phyloP scores from a whole-genome alignment of 2,329 filamentous ascomycete species.

The Geosmithia putterillii region DNA sequence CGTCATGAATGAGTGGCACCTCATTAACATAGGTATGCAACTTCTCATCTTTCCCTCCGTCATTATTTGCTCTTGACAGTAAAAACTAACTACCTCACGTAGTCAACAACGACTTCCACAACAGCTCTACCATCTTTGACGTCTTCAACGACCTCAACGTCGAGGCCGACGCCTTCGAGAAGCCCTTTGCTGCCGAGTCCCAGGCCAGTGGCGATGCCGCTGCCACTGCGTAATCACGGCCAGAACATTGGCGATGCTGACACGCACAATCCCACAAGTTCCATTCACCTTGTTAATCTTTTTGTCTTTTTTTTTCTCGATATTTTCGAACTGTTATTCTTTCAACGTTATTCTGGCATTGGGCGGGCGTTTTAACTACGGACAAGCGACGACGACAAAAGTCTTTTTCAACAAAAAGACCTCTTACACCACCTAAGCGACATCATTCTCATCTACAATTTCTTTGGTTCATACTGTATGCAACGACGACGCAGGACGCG shows the following conservation, averaged over 20 bases:
- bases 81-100: slow-evolving; percentile 2
- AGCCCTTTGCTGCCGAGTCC: background rate
- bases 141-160: slow-evolving; percentile 70
- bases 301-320: slow-evolving; percentile 3
- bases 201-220: background rate
- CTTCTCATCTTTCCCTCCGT: background rate
- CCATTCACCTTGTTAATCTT: slow-evolving; percentile 2
- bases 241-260: slow-evolving; percentile 3
- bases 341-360: slow-evolving; percentile 6
- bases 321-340: too few relatives aligned
- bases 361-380: slow-evolving; percentile 4
- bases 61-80: background rate
- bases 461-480: background rate
- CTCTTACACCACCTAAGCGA: slow-evolving; percentile 1
- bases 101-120: slow-evolving; percentile 98
- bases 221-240: too few relatives aligned
- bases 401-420: slow-evolving; percentile 16
- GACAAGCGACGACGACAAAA: background rate
- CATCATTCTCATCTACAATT: background rate
- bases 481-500: too few relatives aligned
- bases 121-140: slow-evolving; percentile 68
- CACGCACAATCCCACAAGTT: slow-evolving; percentile 2
- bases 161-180: slow-evolving; percentile 19
- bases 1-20: slow-evolving; percentile 82
- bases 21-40: slow-evolving; percentile 80